These are phyloP conservation scores for Friedmanniomyces endolithicus DNA, from an alignment of 495 filamentous ascomycete genomes.

Conservation along the genomic window DNA sequence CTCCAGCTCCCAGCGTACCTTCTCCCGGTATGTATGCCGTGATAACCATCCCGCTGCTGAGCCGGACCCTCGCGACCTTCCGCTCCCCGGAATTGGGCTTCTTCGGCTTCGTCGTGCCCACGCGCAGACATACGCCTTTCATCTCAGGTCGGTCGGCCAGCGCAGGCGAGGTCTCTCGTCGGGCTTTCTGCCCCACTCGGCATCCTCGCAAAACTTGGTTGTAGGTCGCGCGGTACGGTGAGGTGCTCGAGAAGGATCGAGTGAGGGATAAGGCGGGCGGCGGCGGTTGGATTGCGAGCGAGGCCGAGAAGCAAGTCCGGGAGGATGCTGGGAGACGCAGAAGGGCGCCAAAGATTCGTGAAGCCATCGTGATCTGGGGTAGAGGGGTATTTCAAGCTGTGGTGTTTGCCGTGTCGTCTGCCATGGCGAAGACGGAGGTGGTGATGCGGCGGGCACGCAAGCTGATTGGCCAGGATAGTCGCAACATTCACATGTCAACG, in stretches of 20 bases:
- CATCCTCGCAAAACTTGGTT: slow-evolving; percentile 50
- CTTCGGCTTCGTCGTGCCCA: slow-evolving; percentile 86
- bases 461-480: background rate
- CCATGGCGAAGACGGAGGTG: too few relatives aligned
- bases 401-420: background rate
- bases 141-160: slow-evolving; percentile 63
- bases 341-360: slow-evolving; percentile 5
- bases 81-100: slow-evolving; percentile 95
- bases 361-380: slow-evolving; percentile 1
- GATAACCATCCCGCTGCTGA: slow-evolving; percentile 76
- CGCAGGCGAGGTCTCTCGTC: slow-evolving; percentile 76
- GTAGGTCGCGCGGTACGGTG: slow-evolving; percentile 25
- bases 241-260: slow-evolving; percentile 21
- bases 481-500: too few relatives aligned
- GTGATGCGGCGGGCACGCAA: too few relatives aligned
- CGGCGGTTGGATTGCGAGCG: background rate
- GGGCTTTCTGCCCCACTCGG: slow-evolving; percentile 59
- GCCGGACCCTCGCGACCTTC: slow-evolving; percentile 76
- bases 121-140: slow-evolving; percentile 92
- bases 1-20: slow-evolving; percentile 37
- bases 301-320: slow-evolving; percentile 3
- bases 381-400: background rate
- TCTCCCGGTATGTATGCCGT: slow-evolving; percentile 91
- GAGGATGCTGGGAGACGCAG: slow-evolving; percentile 15
- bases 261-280: background rate